Evolutionary conservation across 352 stramenopile genomes (phyloP).

Genomic region (Phytophthora cryptogea): DNA sequence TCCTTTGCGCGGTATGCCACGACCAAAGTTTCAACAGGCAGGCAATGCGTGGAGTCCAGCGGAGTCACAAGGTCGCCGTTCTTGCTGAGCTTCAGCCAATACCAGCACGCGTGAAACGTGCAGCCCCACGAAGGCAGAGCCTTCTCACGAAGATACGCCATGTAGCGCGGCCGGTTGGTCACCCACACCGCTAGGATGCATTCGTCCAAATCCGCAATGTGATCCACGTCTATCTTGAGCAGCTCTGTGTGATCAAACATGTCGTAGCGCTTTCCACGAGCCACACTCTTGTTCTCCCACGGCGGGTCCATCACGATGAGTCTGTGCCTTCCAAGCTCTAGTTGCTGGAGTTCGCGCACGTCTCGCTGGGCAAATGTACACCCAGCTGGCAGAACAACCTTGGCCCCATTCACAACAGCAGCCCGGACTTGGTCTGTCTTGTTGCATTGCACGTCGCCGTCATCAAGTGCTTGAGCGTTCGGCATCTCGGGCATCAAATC

Average conservation of each 20-base stretch:
- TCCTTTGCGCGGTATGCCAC: conserved; percentile 52
- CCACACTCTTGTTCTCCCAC: conserved; percentile 83
- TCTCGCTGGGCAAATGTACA: conserved; percentile 34
- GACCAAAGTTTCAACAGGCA: conserved; percentile 71
- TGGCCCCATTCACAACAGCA: conserved; percentile 7
- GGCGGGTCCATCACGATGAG: conserved; percentile 73
- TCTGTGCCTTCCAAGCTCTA: conserved; percentile 25
- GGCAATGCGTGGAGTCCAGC: conserved; percentile 58
- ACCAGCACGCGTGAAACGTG: conserved; percentile 61
- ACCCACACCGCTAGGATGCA: conserved; percentile 78
- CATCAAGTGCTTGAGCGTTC: conserved; percentile 10
- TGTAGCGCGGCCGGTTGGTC: conserved; percentile 69
- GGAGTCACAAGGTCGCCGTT: conserved; percentile 64
- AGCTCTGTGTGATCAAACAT: conserved; percentile 69
- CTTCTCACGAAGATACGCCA: conserved; percentile 57
- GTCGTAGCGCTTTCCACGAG: conserved; percentile 52
- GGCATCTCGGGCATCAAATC: conserved; percentile 7
- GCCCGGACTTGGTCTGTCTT: conserved; percentile 21
- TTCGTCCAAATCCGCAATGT: conserved; percentile 36
- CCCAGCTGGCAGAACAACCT: conserved; percentile 28
- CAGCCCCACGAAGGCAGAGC: conserved; percentile 68
- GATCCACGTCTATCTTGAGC: conserved; percentile 43
- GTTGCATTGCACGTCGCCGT: conserved; percentile 24
- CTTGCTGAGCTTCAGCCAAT: conserved; percentile 73
- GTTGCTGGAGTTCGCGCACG: conserved; percentile 28